These are phyloP conservation scores for Termitomyces titanicus DNA, from an alignment of 768 basidiomycete species.

Conservation along the genomic window DNA sequence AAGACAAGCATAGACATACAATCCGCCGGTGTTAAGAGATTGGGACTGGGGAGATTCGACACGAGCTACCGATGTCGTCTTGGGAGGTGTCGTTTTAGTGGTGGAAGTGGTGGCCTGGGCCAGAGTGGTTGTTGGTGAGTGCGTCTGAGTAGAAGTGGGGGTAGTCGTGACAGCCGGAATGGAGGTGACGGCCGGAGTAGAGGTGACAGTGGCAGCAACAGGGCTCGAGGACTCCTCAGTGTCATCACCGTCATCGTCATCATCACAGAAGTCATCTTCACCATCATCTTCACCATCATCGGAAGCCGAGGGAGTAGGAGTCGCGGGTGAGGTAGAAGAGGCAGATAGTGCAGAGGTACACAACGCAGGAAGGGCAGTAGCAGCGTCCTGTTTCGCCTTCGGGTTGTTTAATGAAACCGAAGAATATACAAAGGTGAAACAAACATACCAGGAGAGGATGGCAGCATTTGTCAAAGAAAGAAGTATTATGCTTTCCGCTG, in stretches of 20 bases:
- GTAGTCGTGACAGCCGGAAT: conserved; percentile 14
- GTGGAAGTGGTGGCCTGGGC: conserved; percentile 17
- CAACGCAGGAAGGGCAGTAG: conserved; percentile 40
- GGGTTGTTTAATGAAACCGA: conserved; percentile 2
- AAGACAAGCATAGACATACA: conserved; percentile 30
- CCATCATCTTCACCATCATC: conserved; percentile 34
- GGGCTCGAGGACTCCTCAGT: conserved; percentile 17
- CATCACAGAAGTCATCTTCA: conserved; percentile 29
- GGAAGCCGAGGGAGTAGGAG: conserved; percentile 25
- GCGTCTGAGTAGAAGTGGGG: conserved; percentile 6
- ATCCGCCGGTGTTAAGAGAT: conserved; percentile 35
- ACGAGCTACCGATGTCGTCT: conserved; percentile 10
- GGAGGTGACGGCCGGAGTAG: conserved; percentile 13
- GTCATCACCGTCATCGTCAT: conserved; percentile 19
- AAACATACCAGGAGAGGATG: conserved; percentile 58
- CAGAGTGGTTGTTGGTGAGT: conserved; percentile 13
- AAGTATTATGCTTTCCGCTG: conserved; percentile 40
- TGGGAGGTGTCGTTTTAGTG: conserved; percentile 6
- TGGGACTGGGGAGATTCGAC: conserved; percentile 7
- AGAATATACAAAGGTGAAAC: background rate
- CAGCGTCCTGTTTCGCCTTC: conserved; percentile 50
- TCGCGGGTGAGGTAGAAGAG: conserved; percentile 21
- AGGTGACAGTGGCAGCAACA: conserved; percentile 13
- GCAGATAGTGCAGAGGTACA: conserved; percentile 40
- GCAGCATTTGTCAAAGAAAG: conserved; percentile 70